Percentiles rank a stretch among this genome's conserved stretches.
Evolutionary conservation across 805 yeast species (phyloP).

Genomic region (Candida qinlingensis): DNA sequence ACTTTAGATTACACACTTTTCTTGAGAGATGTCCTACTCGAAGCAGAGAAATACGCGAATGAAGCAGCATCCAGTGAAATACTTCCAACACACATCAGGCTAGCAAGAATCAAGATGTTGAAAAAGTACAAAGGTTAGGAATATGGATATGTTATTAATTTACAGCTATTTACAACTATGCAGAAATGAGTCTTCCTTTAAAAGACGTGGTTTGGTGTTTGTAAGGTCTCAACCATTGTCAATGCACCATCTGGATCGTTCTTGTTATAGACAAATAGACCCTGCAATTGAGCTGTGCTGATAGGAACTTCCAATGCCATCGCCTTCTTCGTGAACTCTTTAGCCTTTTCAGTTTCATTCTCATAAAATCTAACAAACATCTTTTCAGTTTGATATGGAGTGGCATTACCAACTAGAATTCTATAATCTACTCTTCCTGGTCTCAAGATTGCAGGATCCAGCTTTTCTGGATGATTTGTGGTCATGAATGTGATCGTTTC

Average conservation of each 20-base stretch:
- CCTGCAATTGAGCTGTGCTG: conserved; percentile 93
- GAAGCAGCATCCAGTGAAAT: conserved; percentile 39
- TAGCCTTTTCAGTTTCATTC: conserved; percentile 47
- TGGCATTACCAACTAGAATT: conserved; percentile 81
- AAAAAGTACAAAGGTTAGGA: conserved; percentile 32
- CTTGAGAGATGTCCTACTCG: conserved; percentile 30
- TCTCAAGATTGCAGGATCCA: conserved; percentile 89
- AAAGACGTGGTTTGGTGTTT: conserved; percentile 30
- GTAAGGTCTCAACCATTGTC: conserved; percentile 43
- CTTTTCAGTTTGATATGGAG: conserved; percentile 65
- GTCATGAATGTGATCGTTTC: conserved; percentile 97
- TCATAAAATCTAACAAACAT: conserved; percentile 91
- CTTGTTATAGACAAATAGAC: conserved; percentile 89
- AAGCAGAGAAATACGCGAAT: conserved; percentile 35
- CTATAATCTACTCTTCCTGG: conserved; percentile 94
- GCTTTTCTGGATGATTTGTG: conserved; percentile 90
- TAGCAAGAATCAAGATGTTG: conserved; percentile 29
- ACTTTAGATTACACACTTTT: conserved; percentile 45
- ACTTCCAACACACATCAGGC: conserved; percentile 36
- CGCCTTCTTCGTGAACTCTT: conserved; percentile 36
- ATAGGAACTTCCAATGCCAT: conserved; percentile 48
- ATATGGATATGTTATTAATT: background rate
- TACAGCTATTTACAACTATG: background rate
- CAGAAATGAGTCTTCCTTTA: conserved; percentile 1
- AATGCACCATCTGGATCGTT: conserved; percentile 75